These are phyloP conservation scores for Monosporascus ibericus DNA, from an alignment of 2,329 filamentous ascomycete species.

Conservation along the genomic window DNA sequence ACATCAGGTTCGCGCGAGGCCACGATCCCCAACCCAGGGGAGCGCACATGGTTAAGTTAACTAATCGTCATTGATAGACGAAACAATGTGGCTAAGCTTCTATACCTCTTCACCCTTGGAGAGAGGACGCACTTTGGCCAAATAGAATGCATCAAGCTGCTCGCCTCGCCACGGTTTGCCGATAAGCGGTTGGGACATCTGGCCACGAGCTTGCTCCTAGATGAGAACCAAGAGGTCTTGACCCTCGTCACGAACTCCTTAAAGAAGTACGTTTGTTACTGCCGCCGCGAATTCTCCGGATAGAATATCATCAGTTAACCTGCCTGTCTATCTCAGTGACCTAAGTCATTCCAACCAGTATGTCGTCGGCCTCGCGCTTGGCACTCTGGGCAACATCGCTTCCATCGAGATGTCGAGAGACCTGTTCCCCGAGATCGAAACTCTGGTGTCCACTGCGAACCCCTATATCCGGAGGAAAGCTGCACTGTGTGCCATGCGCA, in stretches of 20 bases:
- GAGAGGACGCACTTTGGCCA: slow-evolving; percentile 98
- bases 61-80: slow-evolving; percentile 50
- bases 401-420: slow-evolving; percentile 98
- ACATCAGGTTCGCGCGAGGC: slow-evolving; percentile 60
- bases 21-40: background rate
- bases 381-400: slow-evolving; percentile 94
- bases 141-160: slow-evolving; percentile 96
- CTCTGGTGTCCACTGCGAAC: slow-evolving; percentile 83
- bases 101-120: slow-evolving; percentile 96
- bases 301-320: slow-evolving; percentile 25
- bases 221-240: slow-evolving; percentile 97
- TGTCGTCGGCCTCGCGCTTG: slow-evolving; percentile 91
- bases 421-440: slow-evolving; percentile 92
- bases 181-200: slow-evolving; percentile 95
- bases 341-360: slow-evolving; percentile 97
- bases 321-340: slow-evolving; percentile 53
- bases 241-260: slow-evolving; percentile 96
- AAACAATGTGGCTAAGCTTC: slow-evolving; percentile 97
- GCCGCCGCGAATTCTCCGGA: background rate
- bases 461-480: slow-evolving; percentile 98
- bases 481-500: slow-evolving; percentile 96
- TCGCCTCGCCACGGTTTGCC: slow-evolving; percentile 93
- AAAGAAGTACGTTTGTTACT: slow-evolving; percentile 65
- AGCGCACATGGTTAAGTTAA: slow-evolving; percentile 7
- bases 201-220: slow-evolving; percentile 89